These are phyloP conservation scores for Chlamydomonas reinhardtii DNA, from an alignment of 163 green algal genomes.

Conservation along the genomic window DNA sequence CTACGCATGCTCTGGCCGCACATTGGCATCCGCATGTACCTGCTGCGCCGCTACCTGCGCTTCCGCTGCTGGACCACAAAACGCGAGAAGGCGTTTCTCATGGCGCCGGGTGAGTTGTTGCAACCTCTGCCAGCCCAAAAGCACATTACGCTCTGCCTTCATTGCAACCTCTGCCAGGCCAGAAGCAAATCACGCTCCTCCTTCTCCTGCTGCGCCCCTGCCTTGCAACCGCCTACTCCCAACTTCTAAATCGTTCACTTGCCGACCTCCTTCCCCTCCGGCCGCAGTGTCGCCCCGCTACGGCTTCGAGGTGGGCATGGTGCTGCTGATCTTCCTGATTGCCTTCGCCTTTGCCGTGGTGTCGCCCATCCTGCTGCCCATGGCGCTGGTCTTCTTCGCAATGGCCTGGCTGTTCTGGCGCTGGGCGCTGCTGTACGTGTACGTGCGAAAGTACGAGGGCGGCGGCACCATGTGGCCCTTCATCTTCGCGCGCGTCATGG, in stretches of 20 bases:
- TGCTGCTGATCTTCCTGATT: constrained; percentile 85
- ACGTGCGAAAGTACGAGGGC: constrained; percentile 73
- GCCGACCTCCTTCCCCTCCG: too few species aligned
- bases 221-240: neutral
- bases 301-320: constrained; percentile 66
- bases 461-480: constrained; percentile 77
- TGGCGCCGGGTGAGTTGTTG: constrained; percentile 25
- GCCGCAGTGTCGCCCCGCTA: constrained; percentile 38
- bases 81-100: constrained; percentile 27
- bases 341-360: constrained; percentile 79
- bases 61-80: constrained; percentile 4
- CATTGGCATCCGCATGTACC: constrained; percentile 70
- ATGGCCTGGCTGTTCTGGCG: constrained; percentile 69
- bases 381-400: constrained; percentile 55
- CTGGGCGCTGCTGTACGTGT: constrained; percentile 64
- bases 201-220: too few species aligned
- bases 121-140: too few species aligned
- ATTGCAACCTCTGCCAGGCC: too few species aligned
- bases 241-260: too few species aligned
- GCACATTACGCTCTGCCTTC: too few species aligned
- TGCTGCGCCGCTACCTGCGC: constrained; percentile 56
- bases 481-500: constrained; percentile 69
- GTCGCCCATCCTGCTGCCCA: constrained; percentile 63
- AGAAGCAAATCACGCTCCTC: too few species aligned
- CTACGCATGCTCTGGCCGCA: constrained; percentile 69